Evolutionary conservation across 1,284 basidiomycete species (phyloP).

Genomic region (Ganoderma sp.): DNA sequence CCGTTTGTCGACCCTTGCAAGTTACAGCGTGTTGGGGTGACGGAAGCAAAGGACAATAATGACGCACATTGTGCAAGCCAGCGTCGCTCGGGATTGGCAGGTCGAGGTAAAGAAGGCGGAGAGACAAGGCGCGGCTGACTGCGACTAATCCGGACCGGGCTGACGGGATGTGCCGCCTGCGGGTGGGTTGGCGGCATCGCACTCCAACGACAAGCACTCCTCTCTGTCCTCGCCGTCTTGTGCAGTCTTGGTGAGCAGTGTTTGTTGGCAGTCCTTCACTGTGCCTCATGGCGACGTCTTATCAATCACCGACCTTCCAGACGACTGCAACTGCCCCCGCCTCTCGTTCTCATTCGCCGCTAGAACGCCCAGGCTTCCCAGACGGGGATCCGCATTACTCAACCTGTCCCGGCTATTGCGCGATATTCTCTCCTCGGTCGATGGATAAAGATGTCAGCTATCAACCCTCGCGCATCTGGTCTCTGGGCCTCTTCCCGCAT

Average conservation of each 20-base stretch:
- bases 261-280: background rate
- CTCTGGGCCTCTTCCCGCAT: conserved; percentile 48
- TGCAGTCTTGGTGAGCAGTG: conserved; percentile 1
- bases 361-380: conserved; percentile 10
- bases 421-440: conserved; percentile 27
- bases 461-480: conserved; percentile 54
- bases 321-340: conserved; percentile 5
- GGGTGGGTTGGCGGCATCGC: background rate
- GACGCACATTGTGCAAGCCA: background rate
- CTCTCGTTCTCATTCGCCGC: conserved; percentile 2
- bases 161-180: background rate
- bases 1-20: background rate
- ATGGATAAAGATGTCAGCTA: conserved; percentile 35
- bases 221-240: background rate
- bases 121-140: background rate
- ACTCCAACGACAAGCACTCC: background rate
- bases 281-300: background rate
- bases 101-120: too few relatives aligned
- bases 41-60: background rate
- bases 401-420: conserved; percentile 10
- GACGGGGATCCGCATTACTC: conserved; percentile 19
- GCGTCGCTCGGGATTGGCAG: background rate
- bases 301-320: background rate
- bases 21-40: background rate
- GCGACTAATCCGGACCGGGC: background rate